Percentiles rank a stretch among this genome's conserved stretches.
These are phyloP conservation scores for Dysphania ambrosioides DNA, from an alignment of 148 eudicot genomes.

Conservation along the genomic window DNA sequence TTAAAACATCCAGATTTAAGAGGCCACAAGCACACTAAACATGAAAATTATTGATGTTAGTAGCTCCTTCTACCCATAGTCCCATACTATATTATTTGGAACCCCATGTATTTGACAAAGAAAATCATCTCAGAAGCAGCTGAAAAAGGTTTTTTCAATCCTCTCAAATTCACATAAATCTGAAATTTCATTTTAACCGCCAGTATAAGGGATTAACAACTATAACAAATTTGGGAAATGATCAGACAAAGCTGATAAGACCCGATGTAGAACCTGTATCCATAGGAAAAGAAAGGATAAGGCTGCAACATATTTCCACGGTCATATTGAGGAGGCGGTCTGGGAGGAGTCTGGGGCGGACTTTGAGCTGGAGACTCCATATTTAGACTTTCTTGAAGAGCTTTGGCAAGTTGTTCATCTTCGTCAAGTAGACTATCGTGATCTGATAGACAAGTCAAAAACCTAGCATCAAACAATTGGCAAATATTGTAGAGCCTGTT, in stretches of 20 bases:
- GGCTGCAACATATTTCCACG: constrained; percentile 51
- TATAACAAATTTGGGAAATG: background rate
- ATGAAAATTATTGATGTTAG: background rate
- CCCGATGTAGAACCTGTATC: constrained; percentile 50
- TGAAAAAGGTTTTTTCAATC: too few species aligned
- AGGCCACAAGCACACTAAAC: background rate
- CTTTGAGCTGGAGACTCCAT: constrained; percentile 45
- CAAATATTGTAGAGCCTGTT: background rate
- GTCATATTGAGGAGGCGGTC: constrained; percentile 59
- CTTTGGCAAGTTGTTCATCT: constrained; percentile 87
- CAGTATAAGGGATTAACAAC: too few species aligned
- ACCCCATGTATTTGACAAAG: background rate
- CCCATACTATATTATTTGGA: background rate
- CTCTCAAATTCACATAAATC: too few species aligned
- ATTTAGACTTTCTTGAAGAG: constrained; percentile 80
- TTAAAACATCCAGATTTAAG: background rate
- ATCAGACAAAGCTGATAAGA: constrained; percentile 8
- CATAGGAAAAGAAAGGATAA: constrained; percentile 51
- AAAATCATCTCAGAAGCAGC: too few species aligned
- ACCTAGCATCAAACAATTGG: background rate
- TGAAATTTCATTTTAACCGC: background rate
- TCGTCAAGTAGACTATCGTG: constrained; percentile 55
- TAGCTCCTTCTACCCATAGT: background rate
- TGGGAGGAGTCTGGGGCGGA: constrained; percentile 24
- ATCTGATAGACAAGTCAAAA: constrained; percentile 36